Evolutionary conservation across 2,329 filamentous ascomycete species (phyloP), one percentile per base, ranked within the genome.

Genomic region (Paraphoma chrysanthemicola): DNA sequence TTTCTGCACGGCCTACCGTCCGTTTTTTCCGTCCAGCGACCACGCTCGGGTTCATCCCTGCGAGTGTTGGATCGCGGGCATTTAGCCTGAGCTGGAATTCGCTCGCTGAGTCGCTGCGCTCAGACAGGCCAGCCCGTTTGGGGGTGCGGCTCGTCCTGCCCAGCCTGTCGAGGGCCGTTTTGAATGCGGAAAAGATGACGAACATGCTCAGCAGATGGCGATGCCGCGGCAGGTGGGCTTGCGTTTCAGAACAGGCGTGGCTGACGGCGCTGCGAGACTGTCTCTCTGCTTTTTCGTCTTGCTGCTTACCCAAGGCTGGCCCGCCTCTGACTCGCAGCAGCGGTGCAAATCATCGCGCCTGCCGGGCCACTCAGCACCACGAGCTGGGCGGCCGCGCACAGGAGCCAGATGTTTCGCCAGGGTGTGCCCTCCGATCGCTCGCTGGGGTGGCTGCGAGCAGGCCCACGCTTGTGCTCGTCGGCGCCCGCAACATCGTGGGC

Each of bases 31-130:
- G 72, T 59, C 65, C 33, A 36, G 33, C 33, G 33, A 23, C 23
- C 62, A 58, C 60, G 56, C 58, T 71, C 53, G 60, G 59, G 54
- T 54, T 14, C 52, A 72, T 73, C 68, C 72, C 68, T 74, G 72
- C 63, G 43, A 48, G 50, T 44, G 55, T 56, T 60, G 56, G 55
- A 55, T 53, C 44, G 56, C 65, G 66, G 63, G 39, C 69, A 73
- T 76, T 75, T 75, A 76, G 73, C 72, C 72, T 74, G 71, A 71
- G 70, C 57, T 64, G 64, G 68, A 62, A 58, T 57, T 56, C 28
- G 64, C 60, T 60, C 54, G 49, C 51, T 61, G 50, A 59, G 53
- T 60, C 54, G 49, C 51, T 61, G 50, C 59, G 53, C 46, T 59
- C 48, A 51, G 31, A 54, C 48, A 51, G 28, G 54, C 62, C 57